Conservation (phyloP, 257 asterid genomes). For the Ilex aquifolium region DNA sequence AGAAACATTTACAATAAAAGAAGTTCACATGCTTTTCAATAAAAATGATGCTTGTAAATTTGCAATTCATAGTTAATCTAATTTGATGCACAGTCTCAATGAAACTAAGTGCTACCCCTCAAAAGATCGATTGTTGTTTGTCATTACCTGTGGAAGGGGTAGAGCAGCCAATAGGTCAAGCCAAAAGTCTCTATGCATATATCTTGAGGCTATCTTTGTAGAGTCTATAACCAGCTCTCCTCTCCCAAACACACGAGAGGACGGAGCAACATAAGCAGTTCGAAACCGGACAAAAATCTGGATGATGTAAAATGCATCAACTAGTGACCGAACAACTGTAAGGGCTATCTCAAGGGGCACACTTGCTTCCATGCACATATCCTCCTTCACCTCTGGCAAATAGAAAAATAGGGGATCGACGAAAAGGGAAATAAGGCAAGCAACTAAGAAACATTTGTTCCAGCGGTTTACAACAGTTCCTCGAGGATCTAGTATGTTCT, state of each 20-base stretch:
- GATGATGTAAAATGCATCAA: constrained; percentile 35
- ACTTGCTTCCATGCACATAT: constrained; percentile 49
- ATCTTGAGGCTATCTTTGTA: constrained; percentile 46
- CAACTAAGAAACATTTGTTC: constrained; percentile 45
- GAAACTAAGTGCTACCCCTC: too few relatives aligned
- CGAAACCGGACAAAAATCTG: constrained; percentile 46
- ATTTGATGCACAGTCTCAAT: too few relatives aligned
- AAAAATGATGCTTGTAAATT: too few relatives aligned
- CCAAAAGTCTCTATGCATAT: constrained; percentile 43
- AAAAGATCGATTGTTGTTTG: too few relatives aligned
- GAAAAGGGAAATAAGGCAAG: constrained; percentile 50
- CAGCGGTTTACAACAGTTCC: constrained; percentile 40
- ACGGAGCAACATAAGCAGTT: constrained; percentile 62
- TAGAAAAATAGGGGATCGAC: constrained; percentile 65
- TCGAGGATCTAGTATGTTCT: constrained; percentile 59
- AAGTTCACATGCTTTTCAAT: too few relatives aligned
- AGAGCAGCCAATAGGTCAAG: constrained; percentile 49
- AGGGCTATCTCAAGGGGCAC: constrained; percentile 40
- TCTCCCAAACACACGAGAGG: constrained; percentile 69
- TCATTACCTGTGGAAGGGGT: constrained; percentile 67
- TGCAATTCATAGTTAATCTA: too few relatives aligned
- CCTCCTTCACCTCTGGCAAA: constrained; percentile 37
- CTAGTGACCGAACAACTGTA: constrained; percentile 35
- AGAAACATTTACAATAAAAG: too few relatives aligned
- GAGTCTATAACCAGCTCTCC: constrained; percentile 66